These are phyloP conservation scores for Daldinia sp. DNA, from an alignment of 2,329 filamentous ascomycete genomes.

Conservation along the genomic window DNA sequence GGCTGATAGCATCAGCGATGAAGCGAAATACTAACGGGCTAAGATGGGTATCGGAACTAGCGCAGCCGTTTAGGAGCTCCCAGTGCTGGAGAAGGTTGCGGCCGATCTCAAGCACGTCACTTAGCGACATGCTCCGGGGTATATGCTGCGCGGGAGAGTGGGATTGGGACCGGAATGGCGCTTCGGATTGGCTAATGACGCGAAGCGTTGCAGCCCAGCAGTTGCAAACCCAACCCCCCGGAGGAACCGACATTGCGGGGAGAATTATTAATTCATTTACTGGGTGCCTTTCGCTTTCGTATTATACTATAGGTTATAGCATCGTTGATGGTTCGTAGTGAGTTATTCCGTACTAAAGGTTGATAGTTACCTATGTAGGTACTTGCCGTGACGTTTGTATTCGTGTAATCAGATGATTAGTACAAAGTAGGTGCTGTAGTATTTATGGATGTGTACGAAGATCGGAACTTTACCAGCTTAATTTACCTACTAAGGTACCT, in stretches of 20 bases:
- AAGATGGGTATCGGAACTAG: slow-evolving; percentile 22
- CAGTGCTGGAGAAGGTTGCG: slow-evolving; percentile 28
- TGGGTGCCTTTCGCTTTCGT: neutral
- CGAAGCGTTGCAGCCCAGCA: slow-evolving; percentile 12
- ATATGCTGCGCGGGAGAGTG: neutral
- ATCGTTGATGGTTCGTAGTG: neutral
- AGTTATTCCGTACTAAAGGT: neutral
- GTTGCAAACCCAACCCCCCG: neutral
- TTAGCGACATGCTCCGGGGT: neutral
- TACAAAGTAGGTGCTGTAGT: too few relatives aligned
- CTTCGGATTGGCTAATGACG: slow-evolving; percentile 9
- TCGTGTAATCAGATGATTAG: too few relatives aligned
- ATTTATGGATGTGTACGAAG: too few relatives aligned
- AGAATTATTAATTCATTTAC: neutral
- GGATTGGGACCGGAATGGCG: neutral
- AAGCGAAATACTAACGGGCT: slow-evolving; percentile 14
- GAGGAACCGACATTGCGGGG: neutral
- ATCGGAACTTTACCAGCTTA: neutral
- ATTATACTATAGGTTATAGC: neutral
- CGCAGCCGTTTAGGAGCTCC: slow-evolving; percentile 29
- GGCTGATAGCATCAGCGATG: slow-evolving; percentile 22
- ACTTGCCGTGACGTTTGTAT: neutral
- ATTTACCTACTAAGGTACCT: too few relatives aligned
- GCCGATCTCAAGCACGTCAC: slow-evolving; percentile 7
- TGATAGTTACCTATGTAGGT: neutral